Conservation (phyloP, 139 green algal genomes). For the Chlamydomonas incerta region DNA sequence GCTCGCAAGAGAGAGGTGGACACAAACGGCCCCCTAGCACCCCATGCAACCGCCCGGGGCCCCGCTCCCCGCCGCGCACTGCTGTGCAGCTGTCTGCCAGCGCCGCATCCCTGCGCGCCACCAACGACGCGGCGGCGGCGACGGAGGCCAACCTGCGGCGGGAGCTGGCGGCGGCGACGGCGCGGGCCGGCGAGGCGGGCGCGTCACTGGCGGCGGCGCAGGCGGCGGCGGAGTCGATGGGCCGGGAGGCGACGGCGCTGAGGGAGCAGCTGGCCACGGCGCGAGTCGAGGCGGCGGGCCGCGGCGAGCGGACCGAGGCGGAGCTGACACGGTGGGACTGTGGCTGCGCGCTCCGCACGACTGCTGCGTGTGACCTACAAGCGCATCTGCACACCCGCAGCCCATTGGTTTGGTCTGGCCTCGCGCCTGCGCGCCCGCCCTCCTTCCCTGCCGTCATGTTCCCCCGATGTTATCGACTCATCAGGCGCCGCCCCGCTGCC, state of each 20-base stretch:
- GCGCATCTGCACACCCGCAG: too few relatives aligned
- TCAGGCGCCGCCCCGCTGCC: not conserved
- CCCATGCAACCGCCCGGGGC: too few relatives aligned
- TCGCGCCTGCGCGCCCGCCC: too few relatives aligned
- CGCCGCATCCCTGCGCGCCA: not conserved
- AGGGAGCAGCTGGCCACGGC: conserved; percentile 31
- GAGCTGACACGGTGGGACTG: not conserved
- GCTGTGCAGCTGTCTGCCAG: not conserved
- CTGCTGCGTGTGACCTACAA: not conserved
- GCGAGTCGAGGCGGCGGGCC: not conserved
- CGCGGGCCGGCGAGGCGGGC: not conserved
- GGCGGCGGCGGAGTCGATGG: not conserved
- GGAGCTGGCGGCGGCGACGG: conserved; percentile 14
- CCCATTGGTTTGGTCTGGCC: too few relatives aligned
- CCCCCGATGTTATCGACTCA: too few relatives aligned
- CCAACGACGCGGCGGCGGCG: not conserved
- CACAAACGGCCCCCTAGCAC: too few relatives aligned
- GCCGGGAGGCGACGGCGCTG: conserved; percentile 2
- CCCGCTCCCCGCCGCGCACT: too few relatives aligned
- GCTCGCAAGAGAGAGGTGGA: too few relatives aligned
- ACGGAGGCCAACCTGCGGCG: not conserved
- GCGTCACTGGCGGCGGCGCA: conserved; percentile 2
- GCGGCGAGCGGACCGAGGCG: not conserved
- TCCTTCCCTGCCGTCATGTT: too few relatives aligned
- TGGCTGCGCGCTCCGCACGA: too few relatives aligned